Percentiles rank a stretch among this genome's conserved stretches.
Conservation (phyloP, 495 filamentous ascomycete species). For the Penicilliopsis zonata region DNA sequence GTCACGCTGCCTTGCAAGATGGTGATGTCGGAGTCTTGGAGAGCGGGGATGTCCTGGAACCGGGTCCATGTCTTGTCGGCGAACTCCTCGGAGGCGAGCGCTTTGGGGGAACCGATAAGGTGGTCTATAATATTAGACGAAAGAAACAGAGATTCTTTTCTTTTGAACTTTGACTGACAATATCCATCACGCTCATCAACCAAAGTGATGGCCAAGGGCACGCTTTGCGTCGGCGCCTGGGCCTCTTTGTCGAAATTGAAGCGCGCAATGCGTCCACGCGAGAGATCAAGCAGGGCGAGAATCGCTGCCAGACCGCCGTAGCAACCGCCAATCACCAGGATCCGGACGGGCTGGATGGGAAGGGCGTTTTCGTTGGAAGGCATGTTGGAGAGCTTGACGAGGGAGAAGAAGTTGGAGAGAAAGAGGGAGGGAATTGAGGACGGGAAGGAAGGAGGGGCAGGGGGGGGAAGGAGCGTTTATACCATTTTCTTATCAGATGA, state of each 20-base stretch:
- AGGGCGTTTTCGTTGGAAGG: constrained; percentile 18
- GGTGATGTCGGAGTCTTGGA: constrained; percentile 37
- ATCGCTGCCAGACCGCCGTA: constrained; percentile 52
- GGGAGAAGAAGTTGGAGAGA: neutral
- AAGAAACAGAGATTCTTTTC: no score
- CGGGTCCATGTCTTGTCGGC: constrained; percentile 48
- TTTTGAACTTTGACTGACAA: constrained; percentile 30
- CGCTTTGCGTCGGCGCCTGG: constrained; percentile 16
- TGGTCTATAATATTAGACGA: constrained; percentile 35
- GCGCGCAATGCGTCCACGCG: constrained; percentile 27
- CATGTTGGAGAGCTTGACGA: constrained; percentile 23
- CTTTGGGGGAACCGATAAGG: constrained; percentile 51
- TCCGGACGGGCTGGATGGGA: constrained; percentile 15
- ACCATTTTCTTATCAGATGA: no score
- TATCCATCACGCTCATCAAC: constrained; percentile 62
- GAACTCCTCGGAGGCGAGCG: constrained; percentile 42
- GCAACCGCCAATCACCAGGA: constrained; percentile 50
- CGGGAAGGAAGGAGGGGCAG: no score
- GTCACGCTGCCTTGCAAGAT: constrained; percentile 46
- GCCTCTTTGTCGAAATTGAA: constrained; percentile 18
- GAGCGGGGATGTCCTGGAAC: constrained; percentile 45
- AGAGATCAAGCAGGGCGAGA: constrained; percentile 48
- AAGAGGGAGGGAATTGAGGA: no score
- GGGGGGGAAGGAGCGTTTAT: no score
- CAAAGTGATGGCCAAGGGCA: constrained; percentile 50